phyloP scores from a whole-genome alignment of 2,329 filamentous ascomycete species.

The Zarea fungicola region DNA sequence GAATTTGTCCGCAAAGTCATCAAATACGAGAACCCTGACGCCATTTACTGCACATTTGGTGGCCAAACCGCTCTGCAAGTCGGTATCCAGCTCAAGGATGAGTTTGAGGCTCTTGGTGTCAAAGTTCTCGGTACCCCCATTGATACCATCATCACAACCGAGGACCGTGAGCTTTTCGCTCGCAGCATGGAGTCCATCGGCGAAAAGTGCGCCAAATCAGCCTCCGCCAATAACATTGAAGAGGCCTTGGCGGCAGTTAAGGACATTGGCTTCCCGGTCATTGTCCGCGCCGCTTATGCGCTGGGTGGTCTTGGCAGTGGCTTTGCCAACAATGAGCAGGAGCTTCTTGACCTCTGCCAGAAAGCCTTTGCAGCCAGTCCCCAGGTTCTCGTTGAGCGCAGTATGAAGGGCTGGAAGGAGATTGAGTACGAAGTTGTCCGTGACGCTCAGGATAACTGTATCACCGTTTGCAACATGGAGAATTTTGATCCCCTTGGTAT shows the following conservation, averaged over 20 bases:
- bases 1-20: constrained; percentile 99
- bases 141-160: constrained; percentile 96
- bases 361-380: constrained; percentile 94
- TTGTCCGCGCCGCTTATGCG: constrained; percentile 93
- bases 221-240: constrained; percentile 80
- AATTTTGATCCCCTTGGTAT: constrained; percentile 98
- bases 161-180: constrained; percentile 95
- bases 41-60: constrained; percentile 96
- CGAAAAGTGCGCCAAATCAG: constrained; percentile 96
- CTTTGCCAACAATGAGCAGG: constrained; percentile 81
- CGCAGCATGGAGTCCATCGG: constrained; percentile 98
- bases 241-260: constrained; percentile 87
- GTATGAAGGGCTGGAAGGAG: constrained; percentile 99
- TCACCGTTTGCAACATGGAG: constrained; percentile 99
- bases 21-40: constrained; percentile 86
- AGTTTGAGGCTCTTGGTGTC: constrained; percentile 88
- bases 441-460: constrained; percentile 94
- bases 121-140: constrained; percentile 95
- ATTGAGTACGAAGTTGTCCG: constrained; percentile 98
- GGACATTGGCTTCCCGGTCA: constrained; percentile 92
- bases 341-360: constrained; percentile 82
- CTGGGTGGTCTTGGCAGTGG: constrained; percentile 92
- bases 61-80: constrained; percentile 96
- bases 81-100: constrained; percentile 94
- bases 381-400: constrained; percentile 92